These are phyloP conservation scores for Lactarius indigo DNA, from an alignment of 768 basidiomycete species.

Conservation along the genomic window DNA sequence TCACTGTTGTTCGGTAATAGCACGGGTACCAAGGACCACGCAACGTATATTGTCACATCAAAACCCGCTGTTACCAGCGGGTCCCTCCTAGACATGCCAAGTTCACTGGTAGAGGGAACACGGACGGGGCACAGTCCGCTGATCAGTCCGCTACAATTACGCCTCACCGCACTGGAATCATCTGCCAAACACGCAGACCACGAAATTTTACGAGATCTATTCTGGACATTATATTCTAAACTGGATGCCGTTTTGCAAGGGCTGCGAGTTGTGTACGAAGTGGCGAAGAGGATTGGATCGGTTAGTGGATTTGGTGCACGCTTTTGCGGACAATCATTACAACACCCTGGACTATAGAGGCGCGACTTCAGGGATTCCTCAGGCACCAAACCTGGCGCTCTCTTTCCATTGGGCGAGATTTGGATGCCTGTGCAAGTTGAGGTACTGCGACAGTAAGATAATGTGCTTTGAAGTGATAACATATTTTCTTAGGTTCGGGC, in stretches of 20 bases:
- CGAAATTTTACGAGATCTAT: conserved; percentile 84
- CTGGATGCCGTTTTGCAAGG: conserved; percentile 92
- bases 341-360: conserved; percentile 45
- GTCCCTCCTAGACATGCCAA: conserved; percentile 11
- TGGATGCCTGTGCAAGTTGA: conserved; percentile 89
- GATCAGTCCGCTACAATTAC: conserved; percentile 51
- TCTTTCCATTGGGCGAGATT: conserved; percentile 83
- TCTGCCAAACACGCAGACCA: conserved; percentile 71
- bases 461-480: conserved; percentile 10
- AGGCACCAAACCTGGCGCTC: conserved; percentile 65
- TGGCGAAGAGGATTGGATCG: conserved; percentile 84
- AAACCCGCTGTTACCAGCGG: conserved; percentile 28
- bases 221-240: conserved; percentile 97
- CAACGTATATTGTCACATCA: conserved; percentile 51
- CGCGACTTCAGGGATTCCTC: conserved; percentile 89
- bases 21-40: conserved; percentile 30
- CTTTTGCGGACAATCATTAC: background rate
- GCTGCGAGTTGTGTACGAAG: conserved; percentile 84
- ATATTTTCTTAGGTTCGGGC: conserved; percentile 60
- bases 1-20: conserved; percentile 34
- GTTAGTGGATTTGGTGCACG: conserved; percentile 46
- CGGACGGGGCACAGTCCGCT: conserved; percentile 28
- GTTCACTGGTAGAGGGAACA: conserved; percentile 16
- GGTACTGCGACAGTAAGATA: conserved; percentile 43
- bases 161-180: conserved; percentile 71